These are phyloP conservation scores for Candida schatavii DNA, from an alignment of 805 yeast species.

Conservation along the genomic window DNA sequence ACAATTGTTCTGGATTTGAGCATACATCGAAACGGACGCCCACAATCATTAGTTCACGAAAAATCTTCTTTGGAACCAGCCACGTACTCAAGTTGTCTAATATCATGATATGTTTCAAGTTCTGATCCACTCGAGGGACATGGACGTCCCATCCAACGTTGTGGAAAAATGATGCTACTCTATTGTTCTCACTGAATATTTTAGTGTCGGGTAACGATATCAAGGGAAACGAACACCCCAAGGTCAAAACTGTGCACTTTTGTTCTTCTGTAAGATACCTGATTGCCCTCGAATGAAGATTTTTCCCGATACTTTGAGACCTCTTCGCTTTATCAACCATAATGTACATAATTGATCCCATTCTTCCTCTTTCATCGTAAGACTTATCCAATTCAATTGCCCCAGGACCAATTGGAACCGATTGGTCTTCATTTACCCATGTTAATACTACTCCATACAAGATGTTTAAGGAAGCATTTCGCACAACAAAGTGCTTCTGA, in stretches of 20 bases:
- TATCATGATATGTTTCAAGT: constrained; percentile 35
- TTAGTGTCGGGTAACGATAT: constrained; percentile 28
- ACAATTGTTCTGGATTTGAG: constrained; percentile 38
- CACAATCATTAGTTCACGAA: constrained; percentile 52
- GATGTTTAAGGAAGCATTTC: constrained; percentile 54
- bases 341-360: constrained; percentile 46
- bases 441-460: constrained; percentile 54
- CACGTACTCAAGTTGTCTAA: constrained; percentile 43
- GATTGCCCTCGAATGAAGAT: constrained; percentile 51
- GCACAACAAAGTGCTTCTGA: constrained; percentile 51
- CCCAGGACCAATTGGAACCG: constrained; percentile 8
- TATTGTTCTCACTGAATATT: constrained; percentile 14
- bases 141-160: constrained; percentile 41
- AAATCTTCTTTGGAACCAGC: constrained; percentile 54
- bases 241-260: constrained; percentile 34
- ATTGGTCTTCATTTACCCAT: constrained; percentile 41
- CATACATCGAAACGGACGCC: constrained; percentile 59
- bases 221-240: constrained; percentile 51
- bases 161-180: constrained; percentile 31
- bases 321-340: constrained; percentile 54
- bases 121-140: constrained; percentile 11
- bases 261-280: constrained; percentile 45
- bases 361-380: constrained; percentile 15
- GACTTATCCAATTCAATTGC: not conserved
- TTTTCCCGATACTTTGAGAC: constrained; percentile 53